Evolutionary conservation across 148 eudicot species (phyloP).

Genomic region (Nyssa sinensis): DNA sequence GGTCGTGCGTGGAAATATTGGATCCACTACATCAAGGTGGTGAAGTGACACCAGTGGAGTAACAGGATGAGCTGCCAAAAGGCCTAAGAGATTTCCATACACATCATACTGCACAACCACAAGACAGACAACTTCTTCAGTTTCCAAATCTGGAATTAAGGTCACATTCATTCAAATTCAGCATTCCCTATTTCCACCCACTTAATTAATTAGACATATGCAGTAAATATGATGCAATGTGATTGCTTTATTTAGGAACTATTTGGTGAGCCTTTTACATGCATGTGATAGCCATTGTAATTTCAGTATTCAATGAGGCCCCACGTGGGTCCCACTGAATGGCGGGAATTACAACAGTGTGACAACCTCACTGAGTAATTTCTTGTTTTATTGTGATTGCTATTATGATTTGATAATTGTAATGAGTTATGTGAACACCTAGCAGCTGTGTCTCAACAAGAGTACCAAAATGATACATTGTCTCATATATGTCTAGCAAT

Average conservation of each 20-base stretch:
- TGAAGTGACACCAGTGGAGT: slow-evolving; percentile 47
- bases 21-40: slow-evolving; percentile 51
- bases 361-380: no score
- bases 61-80: slow-evolving; percentile 48
- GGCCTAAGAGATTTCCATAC: slow-evolving; percentile 53
- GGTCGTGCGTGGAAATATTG: slow-evolving; percentile 39
- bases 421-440: no score
- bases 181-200: neutral
- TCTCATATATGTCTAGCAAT: no score
- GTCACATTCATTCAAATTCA: neutral
- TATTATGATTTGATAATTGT: no score
- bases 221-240: neutral
- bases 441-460: no score
- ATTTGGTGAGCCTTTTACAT: neutral
- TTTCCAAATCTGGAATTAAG: neutral
- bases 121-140: neutral
- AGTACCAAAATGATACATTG: no score
- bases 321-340: no score
- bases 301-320: no score
- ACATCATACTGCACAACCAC: slow-evolving; percentile 40
- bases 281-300: no score
- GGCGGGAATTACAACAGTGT: no score
- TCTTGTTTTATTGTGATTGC: no score
- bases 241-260: no score
- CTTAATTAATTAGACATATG: neutral